A percentile compares a stretch with the other conserved stretches of the same genome.
phyloP scores from a whole-genome alignment of 495 filamentous ascomycete genomes.

The Tirmania nivea region DNA sequence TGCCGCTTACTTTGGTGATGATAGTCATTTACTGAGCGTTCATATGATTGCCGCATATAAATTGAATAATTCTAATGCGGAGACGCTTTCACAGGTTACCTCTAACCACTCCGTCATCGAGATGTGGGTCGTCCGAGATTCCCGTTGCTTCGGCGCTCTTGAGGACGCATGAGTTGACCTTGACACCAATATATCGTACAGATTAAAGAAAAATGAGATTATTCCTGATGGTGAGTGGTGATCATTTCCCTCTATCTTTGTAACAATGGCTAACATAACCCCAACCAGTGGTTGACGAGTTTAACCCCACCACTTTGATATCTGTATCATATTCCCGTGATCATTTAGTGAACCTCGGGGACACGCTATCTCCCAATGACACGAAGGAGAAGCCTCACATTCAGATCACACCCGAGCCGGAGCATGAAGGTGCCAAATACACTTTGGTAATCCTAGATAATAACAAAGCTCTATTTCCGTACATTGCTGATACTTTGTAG shows the following conservation, averaged over 20 bases:
- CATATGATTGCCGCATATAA: too few relatives aligned
- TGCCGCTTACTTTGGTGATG: too few relatives aligned
- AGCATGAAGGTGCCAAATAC: conserved; percentile 8
- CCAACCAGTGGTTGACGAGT: conserved; percentile 39
- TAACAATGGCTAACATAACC: not conserved
- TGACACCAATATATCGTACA: too few relatives aligned
- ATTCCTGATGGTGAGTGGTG: conserved; percentile 38
- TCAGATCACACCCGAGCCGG: conserved; percentile 20
- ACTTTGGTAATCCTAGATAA: conserved; percentile 12
- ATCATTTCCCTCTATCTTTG: too few relatives aligned
- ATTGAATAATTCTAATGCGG: too few relatives aligned
- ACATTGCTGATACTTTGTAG: conserved; percentile 24
- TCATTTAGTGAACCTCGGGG: conserved; percentile 33
- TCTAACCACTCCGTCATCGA: too few relatives aligned
- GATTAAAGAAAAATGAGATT: conserved; percentile 36
- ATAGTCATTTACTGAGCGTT: too few relatives aligned
- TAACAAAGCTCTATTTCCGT: too few relatives aligned
- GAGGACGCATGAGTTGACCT: too few relatives aligned
- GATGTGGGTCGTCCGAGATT: too few relatives aligned
- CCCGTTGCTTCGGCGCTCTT: too few relatives aligned
- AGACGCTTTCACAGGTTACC: too few relatives aligned
- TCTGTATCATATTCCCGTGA: conserved; percentile 29
- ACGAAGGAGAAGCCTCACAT: conserved; percentile 31
- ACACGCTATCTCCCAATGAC: conserved; percentile 31
- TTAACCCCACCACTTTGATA: conserved; percentile 32